A percentile compares a stretch with the other conserved stretches of the same genome.
Evolutionary conservation across 805 yeast genomes (phyloP).

Genomic region (Pichia ethanolica): DNA sequence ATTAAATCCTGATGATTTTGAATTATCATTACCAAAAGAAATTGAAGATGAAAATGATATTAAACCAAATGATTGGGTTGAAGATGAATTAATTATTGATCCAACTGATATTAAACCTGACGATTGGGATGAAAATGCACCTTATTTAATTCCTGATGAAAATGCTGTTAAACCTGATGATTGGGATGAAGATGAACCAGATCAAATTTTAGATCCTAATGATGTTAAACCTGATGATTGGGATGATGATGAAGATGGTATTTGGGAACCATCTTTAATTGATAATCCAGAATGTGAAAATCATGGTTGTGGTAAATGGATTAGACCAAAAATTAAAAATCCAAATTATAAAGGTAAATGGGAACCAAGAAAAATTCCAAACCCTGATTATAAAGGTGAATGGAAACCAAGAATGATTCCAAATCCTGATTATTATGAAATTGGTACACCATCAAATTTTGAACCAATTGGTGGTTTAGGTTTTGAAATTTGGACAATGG

Average conservation of each 20-base stretch:
- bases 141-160: conserved; percentile 59
- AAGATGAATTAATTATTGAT: conserved; percentile 57
- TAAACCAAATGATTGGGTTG: conserved; percentile 84
- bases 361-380: conserved; percentile 57
- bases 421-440: conserved; percentile 62
- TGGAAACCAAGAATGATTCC: conserved; percentile 64
- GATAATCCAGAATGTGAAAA: conserved; percentile 65
- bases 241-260: conserved; percentile 89
- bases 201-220: conserved; percentile 58
- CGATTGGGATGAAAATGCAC: conserved; percentile 77
- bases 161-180: conserved; percentile 59
- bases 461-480: conserved; percentile 70
- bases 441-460: conserved; percentile 47
- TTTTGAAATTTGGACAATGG: conserved; percentile 87
- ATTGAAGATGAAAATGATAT: conserved; percentile 48
- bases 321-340: conserved; percentile 56
- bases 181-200: conserved; percentile 66
- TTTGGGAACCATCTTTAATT: conserved; percentile 66
- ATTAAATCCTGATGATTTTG: conserved; percentile 44
- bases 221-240: conserved; percentile 67
- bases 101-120: conserved; percentile 64
- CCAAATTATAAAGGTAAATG: conserved; percentile 74
- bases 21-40: conserved; percentile 58
- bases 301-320: conserved; percentile 81
- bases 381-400: conserved; percentile 73